A percentile compares a stretch with the other conserved stretches of the same genome.
Conservation (phyloP, 106 monocot species). For the Allium fistulosum region DNA sequence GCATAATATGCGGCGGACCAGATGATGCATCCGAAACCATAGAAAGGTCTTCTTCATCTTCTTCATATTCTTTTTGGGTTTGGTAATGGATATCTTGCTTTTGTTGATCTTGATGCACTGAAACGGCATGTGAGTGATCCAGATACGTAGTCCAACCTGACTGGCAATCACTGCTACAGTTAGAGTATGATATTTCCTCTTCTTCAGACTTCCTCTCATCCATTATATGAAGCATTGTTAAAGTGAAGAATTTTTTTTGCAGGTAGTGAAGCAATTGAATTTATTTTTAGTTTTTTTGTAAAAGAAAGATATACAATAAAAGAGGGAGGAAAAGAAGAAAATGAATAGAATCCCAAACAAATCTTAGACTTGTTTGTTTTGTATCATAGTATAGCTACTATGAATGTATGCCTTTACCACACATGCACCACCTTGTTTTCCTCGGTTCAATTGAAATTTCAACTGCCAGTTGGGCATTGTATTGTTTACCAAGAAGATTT, state of each 20-base stretch:
- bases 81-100: not conserved
- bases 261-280: not conserved
- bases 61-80: conserved; percentile 22
- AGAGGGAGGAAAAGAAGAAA: not conserved
- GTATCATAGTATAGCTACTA: conserved; percentile 12
- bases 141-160: conserved; percentile 94
- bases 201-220: conserved; percentile 17
- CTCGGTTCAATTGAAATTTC: conserved; percentile 31
- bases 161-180: conserved; percentile 81
- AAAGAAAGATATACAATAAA: not conserved
- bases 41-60: conserved; percentile 72
- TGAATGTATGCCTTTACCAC: not conserved
- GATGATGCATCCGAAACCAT: conserved; percentile 99
- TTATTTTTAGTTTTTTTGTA: not conserved
- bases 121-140: conserved; percentile 24
- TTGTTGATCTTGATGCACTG: not conserved
- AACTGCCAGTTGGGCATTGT: conserved; percentile 43
- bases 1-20: conserved; percentile 60
- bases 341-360: conserved; percentile 27
- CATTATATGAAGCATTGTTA: conserved; percentile 16
- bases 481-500: conserved; percentile 14
- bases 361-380: conserved; percentile 47
- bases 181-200: conserved; percentile 18
- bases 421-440: conserved; percentile 3
- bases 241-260: too few species aligned